Evolutionary conservation across 495 filamentous ascomycete species (phyloP).

Genomic region (Glutinoglossum americanum): DNA sequence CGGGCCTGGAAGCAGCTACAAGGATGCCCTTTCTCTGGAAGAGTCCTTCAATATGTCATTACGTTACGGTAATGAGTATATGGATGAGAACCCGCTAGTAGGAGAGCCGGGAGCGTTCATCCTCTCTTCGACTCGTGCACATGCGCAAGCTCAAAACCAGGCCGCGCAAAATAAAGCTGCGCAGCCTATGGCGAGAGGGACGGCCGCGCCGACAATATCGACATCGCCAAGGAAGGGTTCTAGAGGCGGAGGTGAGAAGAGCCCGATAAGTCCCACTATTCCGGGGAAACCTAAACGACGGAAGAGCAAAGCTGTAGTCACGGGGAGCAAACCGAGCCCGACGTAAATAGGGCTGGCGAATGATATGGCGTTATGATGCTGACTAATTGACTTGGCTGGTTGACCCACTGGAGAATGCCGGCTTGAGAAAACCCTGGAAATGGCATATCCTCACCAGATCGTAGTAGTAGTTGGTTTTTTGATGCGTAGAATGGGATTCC

Average conservation of each 20-base stretch:
- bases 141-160: conserved; percentile 7
- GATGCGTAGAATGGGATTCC: too few relatives aligned
- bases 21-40: conserved; percentile 24
- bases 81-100: conserved; percentile 77
- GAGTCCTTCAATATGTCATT: conserved; percentile 44
- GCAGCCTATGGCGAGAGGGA: not conserved
- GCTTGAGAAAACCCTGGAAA: too few relatives aligned
- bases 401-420: too few relatives aligned
- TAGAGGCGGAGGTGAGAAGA: conserved; percentile 15
- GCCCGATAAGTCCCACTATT: conserved; percentile 25
- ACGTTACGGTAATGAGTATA: conserved; percentile 53
- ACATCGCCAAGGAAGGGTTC: conserved; percentile 5
- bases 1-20: not conserved
- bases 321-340: not conserved
- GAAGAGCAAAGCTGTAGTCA: conserved; percentile 28
- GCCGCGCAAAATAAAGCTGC: not conserved
- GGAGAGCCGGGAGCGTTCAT: conserved; percentile 78
- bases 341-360: not conserved
- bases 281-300: conserved; percentile 28
- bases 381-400: too few relatives aligned
- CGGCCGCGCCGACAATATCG: conserved; percentile 3
- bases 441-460: too few relatives aligned
- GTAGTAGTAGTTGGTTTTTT: too few relatives aligned
- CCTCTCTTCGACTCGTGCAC: conserved; percentile 34
- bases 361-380: not conserved